Evolutionary conservation across 331 rosid genomes (phyloP), one percentile per base, ranked within the genome.

Genomic region (Cydonia oblonga): DNA sequence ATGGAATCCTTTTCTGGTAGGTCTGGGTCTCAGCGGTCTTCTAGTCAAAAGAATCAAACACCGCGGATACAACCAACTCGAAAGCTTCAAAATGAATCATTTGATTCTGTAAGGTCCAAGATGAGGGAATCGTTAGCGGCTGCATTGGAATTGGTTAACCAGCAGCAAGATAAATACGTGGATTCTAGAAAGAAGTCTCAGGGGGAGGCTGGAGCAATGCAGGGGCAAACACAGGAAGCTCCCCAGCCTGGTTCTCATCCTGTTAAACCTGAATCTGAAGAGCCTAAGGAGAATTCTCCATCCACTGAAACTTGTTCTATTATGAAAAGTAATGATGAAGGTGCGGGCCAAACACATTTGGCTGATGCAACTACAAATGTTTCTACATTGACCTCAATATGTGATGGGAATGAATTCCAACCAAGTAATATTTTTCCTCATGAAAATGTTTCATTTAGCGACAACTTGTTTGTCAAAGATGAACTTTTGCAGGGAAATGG

Each of bases 401-500:
- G 71, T 33, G 87, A 76, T 72, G 84, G 65, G 58, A 89, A 81
- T 61, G 96, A 84, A 33, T 90, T 89, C 80, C 91, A 77, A 52
- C 77, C 89, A 26, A 74, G 68, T 78, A 79, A 80, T 85, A 81
- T 83, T 72, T 75, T 95, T 79, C 84, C 93, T 22, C 86, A 81
- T 71, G 90, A 86, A 78, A 91, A 91, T 71, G 87, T 91, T 78
- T 86, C 97, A 63, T 90, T 88, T 78, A 81, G 90, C 60, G 99
- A 90, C 25, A 79, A 76, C 66, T 83, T 91, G 70, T 88, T 80
- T 83, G 87, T 92, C 32, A 91, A 91, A 87, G 99, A 95, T 67
- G 99, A 90, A 35, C 90, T 95, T 77, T 76, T 95, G 82, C 97
- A 91, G 78, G 99, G 96, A 70, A 95, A 95, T 81, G 96, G 96